A percentile compares a stretch with the other conserved stretches of the same genome.
phyloP scores from a whole-genome alignment of 345 rosid species.

The Iberis pinnata region DNA sequence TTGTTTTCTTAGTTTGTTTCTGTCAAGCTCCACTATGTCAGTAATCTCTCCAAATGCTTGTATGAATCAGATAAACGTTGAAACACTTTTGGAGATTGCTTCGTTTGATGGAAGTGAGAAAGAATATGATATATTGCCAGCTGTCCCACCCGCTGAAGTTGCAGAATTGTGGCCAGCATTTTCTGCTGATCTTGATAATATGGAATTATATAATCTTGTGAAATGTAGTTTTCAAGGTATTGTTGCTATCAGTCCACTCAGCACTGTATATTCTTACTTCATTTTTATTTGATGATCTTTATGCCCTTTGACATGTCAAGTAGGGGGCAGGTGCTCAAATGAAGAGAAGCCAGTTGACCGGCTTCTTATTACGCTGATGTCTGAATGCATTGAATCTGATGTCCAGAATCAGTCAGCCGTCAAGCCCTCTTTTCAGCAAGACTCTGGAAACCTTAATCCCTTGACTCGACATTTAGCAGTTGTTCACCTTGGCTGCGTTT shows the following conservation, averaged over 20 bases:
- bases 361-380: slow-evolving; percentile 55
- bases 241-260: slow-evolving; percentile 4
- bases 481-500: slow-evolving; percentile 53
- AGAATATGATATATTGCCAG: slow-evolving; percentile 35
- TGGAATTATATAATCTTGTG: slow-evolving; percentile 43
- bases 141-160: slow-evolving; percentile 45
- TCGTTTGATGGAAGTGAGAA: slow-evolving; percentile 56
- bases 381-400: slow-evolving; percentile 59
- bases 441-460: slow-evolving; percentile 49
- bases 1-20: slow-evolving; percentile 5
- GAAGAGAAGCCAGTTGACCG: slow-evolving; percentile 71
- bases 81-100: slow-evolving; percentile 64
- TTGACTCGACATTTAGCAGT: slow-evolving; percentile 78
- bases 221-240: slow-evolving; percentile 72
- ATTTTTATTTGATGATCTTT: slow-evolving; percentile 12
- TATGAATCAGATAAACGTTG: slow-evolving; percentile 46
- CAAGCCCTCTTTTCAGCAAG: slow-evolving; percentile 38
- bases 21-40: slow-evolving; percentile 1
- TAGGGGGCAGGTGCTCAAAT: slow-evolving; percentile 56
- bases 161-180: slow-evolving; percentile 43
- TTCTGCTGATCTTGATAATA: slow-evolving; percentile 34
- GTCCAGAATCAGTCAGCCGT: slow-evolving; percentile 38
- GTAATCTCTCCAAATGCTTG: slow-evolving; percentile 21
- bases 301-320: slow-evolving; percentile 20
- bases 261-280: slow-evolving; percentile 6